Evolutionary conservation across 352 stramenopile species (phyloP).

Genomic region (Phytophthora idaei): DNA sequence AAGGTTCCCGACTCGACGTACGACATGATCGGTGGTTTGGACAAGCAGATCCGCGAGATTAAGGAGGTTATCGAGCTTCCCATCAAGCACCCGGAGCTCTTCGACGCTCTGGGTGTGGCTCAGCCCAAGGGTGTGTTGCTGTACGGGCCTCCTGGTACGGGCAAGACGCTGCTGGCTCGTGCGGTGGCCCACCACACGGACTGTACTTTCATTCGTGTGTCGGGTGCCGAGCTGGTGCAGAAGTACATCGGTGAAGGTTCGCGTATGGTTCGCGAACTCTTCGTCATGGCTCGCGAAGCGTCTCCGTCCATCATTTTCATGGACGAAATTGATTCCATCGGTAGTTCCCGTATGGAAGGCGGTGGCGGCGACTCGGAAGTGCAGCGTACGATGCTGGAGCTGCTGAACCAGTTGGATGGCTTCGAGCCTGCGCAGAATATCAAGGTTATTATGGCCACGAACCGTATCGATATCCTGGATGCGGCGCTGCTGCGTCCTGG

Average conservation of each 20-base stretch:
- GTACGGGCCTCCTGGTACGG: slow-evolving; percentile 97
- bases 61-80: slow-evolving; percentile 99
- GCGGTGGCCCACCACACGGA: slow-evolving; percentile 99
- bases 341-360: slow-evolving; percentile 91
- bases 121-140: slow-evolving; percentile 97
- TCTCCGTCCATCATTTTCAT: slow-evolving; percentile 99
- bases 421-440: slow-evolving; percentile 98
- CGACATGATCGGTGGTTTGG: slow-evolving; percentile 99
- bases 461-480: slow-evolving; percentile 99
- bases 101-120: slow-evolving; percentile 98
- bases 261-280: slow-evolving; percentile 99
- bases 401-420: slow-evolving; percentile 98
- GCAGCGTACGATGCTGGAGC: slow-evolving; percentile 99
- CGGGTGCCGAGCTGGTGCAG: slow-evolving; percentile 98
- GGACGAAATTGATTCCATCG: slow-evolving; percentile 99
- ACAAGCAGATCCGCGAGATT: slow-evolving; percentile 99
- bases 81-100: slow-evolving; percentile 99
- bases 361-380: slow-evolving; percentile 98
- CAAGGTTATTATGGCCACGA: slow-evolving; percentile 99
- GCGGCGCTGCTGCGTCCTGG: slow-evolving; percentile 96
- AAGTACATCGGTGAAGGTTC: slow-evolving; percentile 99
- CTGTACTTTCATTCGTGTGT: slow-evolving; percentile 99
- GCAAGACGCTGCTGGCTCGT: slow-evolving; percentile 98
- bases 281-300: slow-evolving; percentile 98
- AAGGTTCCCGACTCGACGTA: slow-evolving; percentile 99